These are phyloP conservation scores for Globisporangium mamillatum DNA, from an alignment of 352 stramenopile species.

Conservation along the genomic window DNA sequence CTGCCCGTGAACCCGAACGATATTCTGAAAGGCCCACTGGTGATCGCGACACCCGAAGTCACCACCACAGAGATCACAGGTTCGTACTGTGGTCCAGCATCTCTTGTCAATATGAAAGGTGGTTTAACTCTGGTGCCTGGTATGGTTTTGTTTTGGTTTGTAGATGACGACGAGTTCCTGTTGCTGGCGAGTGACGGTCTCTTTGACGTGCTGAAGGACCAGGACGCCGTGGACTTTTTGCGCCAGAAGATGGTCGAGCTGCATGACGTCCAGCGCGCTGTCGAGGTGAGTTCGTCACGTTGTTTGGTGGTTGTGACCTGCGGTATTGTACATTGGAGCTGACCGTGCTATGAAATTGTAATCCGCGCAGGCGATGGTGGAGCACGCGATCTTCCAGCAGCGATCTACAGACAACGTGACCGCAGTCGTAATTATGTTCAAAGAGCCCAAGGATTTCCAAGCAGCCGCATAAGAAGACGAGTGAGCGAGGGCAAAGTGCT, in stretches of 20 bases:
- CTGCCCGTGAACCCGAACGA: conserved; percentile 81
- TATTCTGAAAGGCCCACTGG: conserved; percentile 78
- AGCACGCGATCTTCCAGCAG: conserved; percentile 80
- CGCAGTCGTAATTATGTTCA: conserved; percentile 82
- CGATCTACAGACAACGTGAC: conserved; percentile 88
- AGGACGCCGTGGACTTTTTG: conserved; percentile 79
- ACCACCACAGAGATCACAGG: conserved; percentile 67
- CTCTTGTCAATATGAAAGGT: not conserved
- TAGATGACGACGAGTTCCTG: conserved; percentile 77
- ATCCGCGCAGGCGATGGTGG: conserved; percentile 50
- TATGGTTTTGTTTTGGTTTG: not conserved
- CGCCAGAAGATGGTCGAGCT: conserved; percentile 64
- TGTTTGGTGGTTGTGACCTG: not conserved
- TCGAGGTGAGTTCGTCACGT: conserved; percentile 43
- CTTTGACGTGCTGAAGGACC: conserved; percentile 83
- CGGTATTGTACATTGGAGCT: not conserved
- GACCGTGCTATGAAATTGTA: not conserved
- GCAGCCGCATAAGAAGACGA: not conserved
- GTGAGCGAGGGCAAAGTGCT: not conserved
- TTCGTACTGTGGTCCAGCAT: conserved; percentile 2
- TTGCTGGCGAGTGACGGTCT: conserved; percentile 77
- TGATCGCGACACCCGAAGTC: conserved; percentile 78
- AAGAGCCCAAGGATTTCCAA: conserved; percentile 52
- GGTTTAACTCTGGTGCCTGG: not conserved
- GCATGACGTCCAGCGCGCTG: conserved; percentile 71